Conservation (phyloP, 73 alveolate genomes). For the Breviolum minutum region DNA sequence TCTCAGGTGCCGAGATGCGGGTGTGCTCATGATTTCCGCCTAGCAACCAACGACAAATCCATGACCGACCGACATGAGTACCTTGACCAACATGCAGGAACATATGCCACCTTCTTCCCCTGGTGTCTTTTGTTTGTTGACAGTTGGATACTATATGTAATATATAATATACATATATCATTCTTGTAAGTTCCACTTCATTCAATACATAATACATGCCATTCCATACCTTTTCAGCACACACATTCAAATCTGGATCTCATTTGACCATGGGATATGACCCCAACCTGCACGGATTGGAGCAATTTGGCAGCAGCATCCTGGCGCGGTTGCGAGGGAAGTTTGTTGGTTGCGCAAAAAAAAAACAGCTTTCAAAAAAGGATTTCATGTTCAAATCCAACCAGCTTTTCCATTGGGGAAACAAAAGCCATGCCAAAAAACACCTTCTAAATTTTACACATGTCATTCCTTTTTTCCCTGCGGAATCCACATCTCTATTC, state of each 20-base stretch:
- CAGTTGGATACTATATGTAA: too few relatives aligned
- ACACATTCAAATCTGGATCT: not conserved
- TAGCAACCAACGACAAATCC: not conserved
- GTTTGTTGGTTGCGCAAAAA: too few relatives aligned
- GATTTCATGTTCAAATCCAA: not conserved
- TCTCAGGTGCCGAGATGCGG: not conserved
- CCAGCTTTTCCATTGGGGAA: not conserved
- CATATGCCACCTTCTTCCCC: too few relatives aligned
- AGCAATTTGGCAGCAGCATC: slow-evolving; percentile 93
- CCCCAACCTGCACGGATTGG: slow-evolving; percentile 85
- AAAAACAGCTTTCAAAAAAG: too few relatives aligned
- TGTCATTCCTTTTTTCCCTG: not conserved
- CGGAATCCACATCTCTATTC: not conserved
- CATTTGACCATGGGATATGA: not conserved
- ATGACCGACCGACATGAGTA: not conserved
- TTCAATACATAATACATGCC: too few relatives aligned
- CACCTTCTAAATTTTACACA: not conserved
- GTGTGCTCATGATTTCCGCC: slow-evolving; percentile 83
- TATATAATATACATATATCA: too few relatives aligned
- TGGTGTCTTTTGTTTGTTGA: too few relatives aligned
- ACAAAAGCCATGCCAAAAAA: not conserved
- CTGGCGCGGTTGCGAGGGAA: not conserved
- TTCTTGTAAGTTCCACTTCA: too few relatives aligned
- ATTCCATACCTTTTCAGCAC: not conserved
- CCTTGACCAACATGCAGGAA: too few relatives aligned